Conservation (phyloP, 2,329 filamentous ascomycete species). For the Ceratocystis smalleyi region DNA sequence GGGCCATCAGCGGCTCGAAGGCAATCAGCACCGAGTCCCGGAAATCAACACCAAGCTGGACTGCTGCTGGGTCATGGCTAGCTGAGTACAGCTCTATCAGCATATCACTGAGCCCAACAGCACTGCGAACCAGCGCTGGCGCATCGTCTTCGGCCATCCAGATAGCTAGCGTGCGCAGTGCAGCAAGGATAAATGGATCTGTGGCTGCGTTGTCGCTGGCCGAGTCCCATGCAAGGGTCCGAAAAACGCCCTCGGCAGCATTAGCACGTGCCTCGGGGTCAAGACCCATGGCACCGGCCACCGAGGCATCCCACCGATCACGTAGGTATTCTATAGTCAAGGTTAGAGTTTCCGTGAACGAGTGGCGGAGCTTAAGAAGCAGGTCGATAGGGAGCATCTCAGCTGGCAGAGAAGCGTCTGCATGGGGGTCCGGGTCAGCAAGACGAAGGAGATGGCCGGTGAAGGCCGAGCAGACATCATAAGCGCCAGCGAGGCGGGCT, state of each 20-base stretch:
- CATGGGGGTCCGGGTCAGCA: constrained; percentile 30
- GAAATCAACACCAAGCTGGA: constrained; percentile 32
- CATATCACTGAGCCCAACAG: constrained; percentile 45
- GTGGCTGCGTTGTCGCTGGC: constrained; percentile 31
- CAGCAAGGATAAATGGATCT: constrained; percentile 45
- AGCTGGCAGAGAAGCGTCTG: background rate
- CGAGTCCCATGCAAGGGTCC: constrained; percentile 44
- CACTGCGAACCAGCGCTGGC: constrained; percentile 39
- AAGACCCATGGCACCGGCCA: constrained; percentile 46
- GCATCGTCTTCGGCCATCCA: constrained; percentile 59
- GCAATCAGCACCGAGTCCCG: constrained; percentile 42
- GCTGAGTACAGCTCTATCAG: constrained; percentile 44
- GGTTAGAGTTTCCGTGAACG: constrained; percentile 47
- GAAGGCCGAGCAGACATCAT: constrained; percentile 47
- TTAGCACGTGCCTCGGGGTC: constrained; percentile 39
- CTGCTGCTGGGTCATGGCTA: constrained; percentile 14
- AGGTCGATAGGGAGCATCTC: constrained; percentile 23
- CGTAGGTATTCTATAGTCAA: constrained; percentile 49
- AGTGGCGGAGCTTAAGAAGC: constrained; percentile 44
- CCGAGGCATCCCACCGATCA: constrained; percentile 52
- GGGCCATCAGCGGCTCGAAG: constrained; percentile 40
- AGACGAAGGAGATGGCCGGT: constrained; percentile 41
- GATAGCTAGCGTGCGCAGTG: constrained; percentile 41
- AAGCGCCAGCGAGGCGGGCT: constrained; percentile 41
- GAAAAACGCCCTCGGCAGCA: constrained; percentile 30